These are phyloP conservation scores for Oryza coarctata DNA, from an alignment of 176 grass and related monocot genomes.

Conservation along the genomic window DNA sequence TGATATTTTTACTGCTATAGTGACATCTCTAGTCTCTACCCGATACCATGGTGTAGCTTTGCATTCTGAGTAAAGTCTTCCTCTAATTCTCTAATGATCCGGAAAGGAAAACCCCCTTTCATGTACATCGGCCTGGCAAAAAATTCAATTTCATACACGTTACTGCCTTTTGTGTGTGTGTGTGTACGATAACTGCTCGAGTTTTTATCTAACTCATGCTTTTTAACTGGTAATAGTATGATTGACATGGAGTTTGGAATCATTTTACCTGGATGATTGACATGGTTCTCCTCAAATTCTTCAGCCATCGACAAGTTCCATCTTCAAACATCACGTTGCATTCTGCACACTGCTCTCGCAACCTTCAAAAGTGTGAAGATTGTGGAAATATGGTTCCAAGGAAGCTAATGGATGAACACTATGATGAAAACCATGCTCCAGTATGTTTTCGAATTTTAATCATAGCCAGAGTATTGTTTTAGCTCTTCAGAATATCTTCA, in stretches of 20 bases:
- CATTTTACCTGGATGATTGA: background rate
- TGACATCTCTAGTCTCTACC: background rate
- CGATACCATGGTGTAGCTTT: background rate
- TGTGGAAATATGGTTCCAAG: slow-evolving; percentile 67
- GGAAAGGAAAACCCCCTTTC: background rate
- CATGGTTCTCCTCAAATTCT: background rate
- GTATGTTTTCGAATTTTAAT: slow-evolving; percentile 31
- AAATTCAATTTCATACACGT: background rate
- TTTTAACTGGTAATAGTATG: background rate
- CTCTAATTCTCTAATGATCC: background rate
- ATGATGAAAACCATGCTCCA: slow-evolving; percentile 59
- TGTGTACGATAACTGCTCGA: background rate
- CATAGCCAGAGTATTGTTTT: slow-evolving; percentile 1
- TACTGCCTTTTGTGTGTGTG: background rate
- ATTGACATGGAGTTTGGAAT: background rate
- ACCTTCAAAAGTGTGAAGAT: slow-evolving; percentile 65
- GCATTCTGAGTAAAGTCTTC: background rate
- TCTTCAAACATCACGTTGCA: slow-evolving; percentile 61
- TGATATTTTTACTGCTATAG: background rate
- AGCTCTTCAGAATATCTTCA: background rate
- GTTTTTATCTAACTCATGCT: background rate
- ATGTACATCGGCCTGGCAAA: background rate
- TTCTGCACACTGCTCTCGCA: slow-evolving; percentile 59
- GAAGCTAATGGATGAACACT: slow-evolving; percentile 67
- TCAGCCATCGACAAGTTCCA: slow-evolving; percentile 54